These are phyloP conservation scores for Salix purpurea DNA, from an alignment of 345 rosid species.

Conservation along the genomic window DNA sequence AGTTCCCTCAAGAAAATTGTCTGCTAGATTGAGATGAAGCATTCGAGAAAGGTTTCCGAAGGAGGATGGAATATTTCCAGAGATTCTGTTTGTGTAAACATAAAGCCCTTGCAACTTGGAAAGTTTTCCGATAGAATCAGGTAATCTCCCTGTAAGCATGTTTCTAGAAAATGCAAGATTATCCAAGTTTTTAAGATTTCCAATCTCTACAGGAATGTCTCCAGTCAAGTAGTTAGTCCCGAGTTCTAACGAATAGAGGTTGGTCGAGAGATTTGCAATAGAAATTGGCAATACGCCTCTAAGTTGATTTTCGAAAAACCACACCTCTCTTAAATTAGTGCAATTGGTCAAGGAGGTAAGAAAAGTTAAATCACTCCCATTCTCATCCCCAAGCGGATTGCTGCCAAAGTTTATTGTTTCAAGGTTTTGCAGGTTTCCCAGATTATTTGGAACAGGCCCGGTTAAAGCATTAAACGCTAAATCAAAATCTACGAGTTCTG, in stretches of 20 bases:
- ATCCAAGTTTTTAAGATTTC: not conserved
- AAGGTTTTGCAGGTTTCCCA: no score
- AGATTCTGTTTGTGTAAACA: no score
- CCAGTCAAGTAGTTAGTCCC: not conserved
- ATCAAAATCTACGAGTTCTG: no score
- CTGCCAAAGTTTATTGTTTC: no score
- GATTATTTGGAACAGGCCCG: not conserved
- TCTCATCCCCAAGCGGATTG: no score
- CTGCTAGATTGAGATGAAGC: not conserved
- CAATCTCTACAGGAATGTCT: not conserved
- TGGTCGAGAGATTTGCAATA: not conserved
- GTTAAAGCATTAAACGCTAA: rapidly evolving
- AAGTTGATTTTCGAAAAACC: no score
- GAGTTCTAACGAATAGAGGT: rapidly evolving
- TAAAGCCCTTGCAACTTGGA: no score
- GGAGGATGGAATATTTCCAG: no score
- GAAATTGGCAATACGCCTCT: not conserved
- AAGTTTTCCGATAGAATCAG: not conserved
- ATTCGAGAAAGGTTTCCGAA: not conserved
- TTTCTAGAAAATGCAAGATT: not conserved
- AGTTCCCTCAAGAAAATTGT: not conserved
- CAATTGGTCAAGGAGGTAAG: no score
- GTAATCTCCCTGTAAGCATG: not conserved
- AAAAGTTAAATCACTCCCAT: no score
- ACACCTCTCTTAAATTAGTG: no score